Base-by-base conservation (phyloP, 768 basidiomycete species). In the Termitomyces sp. region DNA sequence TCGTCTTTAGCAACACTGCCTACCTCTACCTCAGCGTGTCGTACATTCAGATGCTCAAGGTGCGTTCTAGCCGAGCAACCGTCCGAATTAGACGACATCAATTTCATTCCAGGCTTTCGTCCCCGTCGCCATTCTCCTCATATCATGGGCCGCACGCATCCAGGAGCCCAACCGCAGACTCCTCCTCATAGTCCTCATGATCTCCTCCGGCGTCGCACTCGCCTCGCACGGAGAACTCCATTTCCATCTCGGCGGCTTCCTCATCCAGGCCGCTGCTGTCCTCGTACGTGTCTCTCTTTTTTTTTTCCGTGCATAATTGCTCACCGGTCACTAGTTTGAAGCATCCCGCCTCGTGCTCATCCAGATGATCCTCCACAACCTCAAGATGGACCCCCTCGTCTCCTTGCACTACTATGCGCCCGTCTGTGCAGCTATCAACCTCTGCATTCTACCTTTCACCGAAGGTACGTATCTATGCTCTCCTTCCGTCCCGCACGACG, bases 341-440 rank as follows among this genome's bases (percentile, higher is more conserved):
- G 89, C 93, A 1, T 89, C 90, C 19, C 89, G 96, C 40, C 82
- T 98, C 12, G 94, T 98, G 23, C 94, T 97, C 85, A 98, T 98
- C 59, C 91, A 98, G 70, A 84, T 95, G 52, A 84, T 98, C 40
- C 78, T 98, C 0, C 93, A 97, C 67, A 95, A 95, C 37, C 76
- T 97, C 66, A 97, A 97, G 75, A 98, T 98, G 95, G 94, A 97
- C 67, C 96, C 96, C 0, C 82, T 98, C 6, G 91, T 94, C 21
- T 97, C 95, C 6, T 73, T 98, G 51, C 92, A 98, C 76, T 98
- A 96, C 76, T 97, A 95, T 68, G 95, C 95, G 10, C 95, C 95
- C 14, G 92, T 98, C 51, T 98, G 96, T 70, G 94, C 96, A 0
- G 70, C 77, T 59, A 90, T 98, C 76, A 98, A 97, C 71, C 81